phyloP scores from a whole-genome alignment of 441 rosid species.

The Brassica balearica region DNA sequence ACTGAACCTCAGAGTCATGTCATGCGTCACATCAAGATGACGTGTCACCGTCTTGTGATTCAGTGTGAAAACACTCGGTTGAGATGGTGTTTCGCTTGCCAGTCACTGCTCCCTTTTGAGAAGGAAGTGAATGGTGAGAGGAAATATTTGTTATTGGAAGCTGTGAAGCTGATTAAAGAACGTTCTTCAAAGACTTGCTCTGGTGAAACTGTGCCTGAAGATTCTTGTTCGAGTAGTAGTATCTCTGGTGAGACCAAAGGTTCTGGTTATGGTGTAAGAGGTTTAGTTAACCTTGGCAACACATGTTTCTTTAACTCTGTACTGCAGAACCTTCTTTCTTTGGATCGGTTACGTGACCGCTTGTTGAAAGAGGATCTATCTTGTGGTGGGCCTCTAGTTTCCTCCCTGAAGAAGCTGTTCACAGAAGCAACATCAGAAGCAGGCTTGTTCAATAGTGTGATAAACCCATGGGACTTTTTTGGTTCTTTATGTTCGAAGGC shows the following conservation, averaged over 20 bases:
- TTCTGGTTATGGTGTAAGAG: conserved; percentile 62
- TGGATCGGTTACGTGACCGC: conserved; percentile 60
- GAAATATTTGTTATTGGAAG: conserved; percentile 54
- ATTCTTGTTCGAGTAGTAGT: conserved; percentile 51
- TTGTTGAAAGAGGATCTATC: conserved; percentile 57
- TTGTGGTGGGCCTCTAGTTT: conserved; percentile 57
- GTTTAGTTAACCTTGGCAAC: conserved; percentile 88
- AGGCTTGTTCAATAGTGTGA: conserved; percentile 55
- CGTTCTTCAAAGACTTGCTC: not conserved
- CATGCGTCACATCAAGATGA: conserved; percentile 63
- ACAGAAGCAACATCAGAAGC: conserved; percentile 63
- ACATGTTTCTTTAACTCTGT: conserved; percentile 95
- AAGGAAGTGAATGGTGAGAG: conserved; percentile 67
- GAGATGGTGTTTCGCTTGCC: conserved; percentile 84
- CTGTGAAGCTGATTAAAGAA: conserved; percentile 70
- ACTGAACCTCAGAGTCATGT: conserved; percentile 76
- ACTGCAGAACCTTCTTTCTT: conserved; percentile 83
- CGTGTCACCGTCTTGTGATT: conserved; percentile 71
- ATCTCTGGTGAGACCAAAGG: conserved; percentile 49
- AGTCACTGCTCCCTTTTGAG: conserved; percentile 63
- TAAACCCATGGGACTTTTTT: conserved; percentile 55
- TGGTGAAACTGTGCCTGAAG: not conserved
- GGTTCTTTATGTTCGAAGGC: conserved; percentile 71
- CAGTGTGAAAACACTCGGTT: conserved; percentile 79
- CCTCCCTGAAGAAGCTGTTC: conserved; percentile 71